A percentile compares a stretch with the other conserved stretches of the same genome.
These are phyloP conservation scores for Diplodia intermedia DNA, from an alignment of 2,329 filamentous ascomycete genomes.

Conservation along the genomic window DNA sequence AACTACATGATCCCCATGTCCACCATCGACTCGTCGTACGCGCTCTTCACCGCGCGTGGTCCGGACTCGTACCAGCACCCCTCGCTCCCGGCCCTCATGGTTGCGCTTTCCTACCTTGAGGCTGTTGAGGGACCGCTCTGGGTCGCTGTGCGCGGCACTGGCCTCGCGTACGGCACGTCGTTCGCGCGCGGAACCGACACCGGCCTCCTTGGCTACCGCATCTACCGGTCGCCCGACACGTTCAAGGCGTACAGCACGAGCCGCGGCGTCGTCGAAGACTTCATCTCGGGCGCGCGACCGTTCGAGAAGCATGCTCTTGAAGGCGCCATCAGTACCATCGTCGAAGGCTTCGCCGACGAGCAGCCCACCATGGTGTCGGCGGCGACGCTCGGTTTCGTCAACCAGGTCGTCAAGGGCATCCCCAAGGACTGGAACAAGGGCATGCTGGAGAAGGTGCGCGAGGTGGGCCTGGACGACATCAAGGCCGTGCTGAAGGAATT, in stretches of 20 bases:
- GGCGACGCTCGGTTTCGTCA: conserved; percentile 81
- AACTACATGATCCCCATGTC: conserved; percentile 88
- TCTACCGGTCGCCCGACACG: conserved; percentile 89
- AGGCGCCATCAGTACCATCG: conserved; percentile 87
- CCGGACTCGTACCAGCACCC: conserved; percentile 80
- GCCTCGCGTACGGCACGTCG: conserved; percentile 86
- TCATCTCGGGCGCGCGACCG: conserved; percentile 72
- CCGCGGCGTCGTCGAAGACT: conserved; percentile 74
- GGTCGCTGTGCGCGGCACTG: conserved; percentile 90
- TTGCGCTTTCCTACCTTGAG: conserved; percentile 90
- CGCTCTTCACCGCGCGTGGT: conserved; percentile 75
- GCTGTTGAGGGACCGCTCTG: conserved; percentile 95
- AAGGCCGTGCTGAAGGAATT: conserved; percentile 75
- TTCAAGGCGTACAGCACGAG: conserved; percentile 84
- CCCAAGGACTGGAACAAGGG: conserved; percentile 78
- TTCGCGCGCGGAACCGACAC: conserved; percentile 80
- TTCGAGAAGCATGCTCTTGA: conserved; percentile 86
- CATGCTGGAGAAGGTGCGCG: conserved; percentile 77
- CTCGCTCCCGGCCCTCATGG: conserved; percentile 80
- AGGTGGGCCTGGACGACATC: conserved; percentile 78
- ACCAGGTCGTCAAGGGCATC: conserved; percentile 78
- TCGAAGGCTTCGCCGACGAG: conserved; percentile 84
- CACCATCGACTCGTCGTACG: conserved; percentile 90
- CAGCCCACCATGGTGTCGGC: conserved; percentile 84
- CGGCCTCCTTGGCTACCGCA: conserved; percentile 80